These are phyloP conservation scores for Neoboletus subvelutipes DNA, from an alignment of 768 basidiomycete genomes.

Conservation along the genomic window DNA sequence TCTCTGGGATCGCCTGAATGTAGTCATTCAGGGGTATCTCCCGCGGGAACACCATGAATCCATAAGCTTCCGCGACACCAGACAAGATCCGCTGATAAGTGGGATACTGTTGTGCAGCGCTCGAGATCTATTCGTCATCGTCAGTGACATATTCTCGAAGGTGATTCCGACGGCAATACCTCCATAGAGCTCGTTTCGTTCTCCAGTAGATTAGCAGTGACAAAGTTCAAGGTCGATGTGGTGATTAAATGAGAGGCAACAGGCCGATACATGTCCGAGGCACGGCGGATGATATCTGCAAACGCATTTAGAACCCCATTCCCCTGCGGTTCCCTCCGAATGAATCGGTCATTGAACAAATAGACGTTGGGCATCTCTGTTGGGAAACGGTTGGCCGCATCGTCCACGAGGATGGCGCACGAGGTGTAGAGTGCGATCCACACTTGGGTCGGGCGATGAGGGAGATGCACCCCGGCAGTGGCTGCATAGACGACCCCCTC, in stretches of 20 bases:
- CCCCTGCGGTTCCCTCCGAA: conserved; percentile 27
- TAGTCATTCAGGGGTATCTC: conserved; percentile 34
- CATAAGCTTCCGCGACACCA: conserved; percentile 37
- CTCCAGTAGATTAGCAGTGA: conserved; percentile 37
- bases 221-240: conserved; percentile 35
- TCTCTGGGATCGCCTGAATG: conserved; percentile 39
- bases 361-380: conserved; percentile 24
- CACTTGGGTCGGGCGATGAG: conserved; percentile 12
- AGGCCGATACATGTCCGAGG: conserved; percentile 27
- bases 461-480: conserved; percentile 32
- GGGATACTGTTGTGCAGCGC: conserved; percentile 26
- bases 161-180: conserved; percentile 7
- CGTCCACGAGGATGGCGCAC: conserved; percentile 39
- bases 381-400: conserved; percentile 28
- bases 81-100: conserved; percentile 30
- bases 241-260: conserved; percentile 37
- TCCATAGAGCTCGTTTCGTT: conserved; percentile 29
- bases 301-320: conserved; percentile 35
- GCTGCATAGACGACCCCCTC: conserved; percentile 30
- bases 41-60: conserved; percentile 36
- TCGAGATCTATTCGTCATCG: conserved; percentile 13
- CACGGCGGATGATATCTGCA: conserved; percentile 32
- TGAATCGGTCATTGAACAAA: conserved; percentile 37
- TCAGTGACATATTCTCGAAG: neutral
- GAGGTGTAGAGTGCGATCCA: conserved; percentile 43